Evolutionary conservation across 1,139 yeast species (phyloP), one percentile per base, ranked within the genome.

Genomic region (Scheffersomyces illinoinensis): DNA sequence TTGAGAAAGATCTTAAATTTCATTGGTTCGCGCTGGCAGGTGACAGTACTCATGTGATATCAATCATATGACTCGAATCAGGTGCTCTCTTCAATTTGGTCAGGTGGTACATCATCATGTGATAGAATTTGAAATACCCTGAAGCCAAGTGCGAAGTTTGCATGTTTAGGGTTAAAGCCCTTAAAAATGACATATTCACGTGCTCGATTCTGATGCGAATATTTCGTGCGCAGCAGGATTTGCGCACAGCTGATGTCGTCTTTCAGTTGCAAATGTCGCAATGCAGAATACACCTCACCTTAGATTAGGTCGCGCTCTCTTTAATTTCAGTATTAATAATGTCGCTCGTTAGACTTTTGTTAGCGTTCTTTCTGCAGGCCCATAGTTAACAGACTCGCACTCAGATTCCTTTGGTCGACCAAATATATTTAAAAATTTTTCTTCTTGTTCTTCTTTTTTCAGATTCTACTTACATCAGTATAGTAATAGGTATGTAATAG

Each of bases 401-500:
- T 56, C 55, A 14, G 17, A 48, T 48, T 48, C 51, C n/a, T 33
- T 33, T 33, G 43, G 51, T 26, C 24, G 51, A 24, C 21, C 51
- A 57, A 61, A 56, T 58, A 51, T 56, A 57, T 58, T 58, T 57
- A 62, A 63, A 62, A 63, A 61, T 60, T 59, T 57, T 58, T 57
- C 57, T 60, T 58, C 54, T 58, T 51, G 57, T 58, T 54, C 57
- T 60, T 57, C 61, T 61, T 58, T 54, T 58, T 56, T 58, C 54
- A 57, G 58, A 57, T 55, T 59, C 52, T 58, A 57, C 52, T 52
- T 51, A 49, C 24, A 52, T 26, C 63, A 62, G 61, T 64, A 64
- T 61, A 63, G 55, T 59, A 62, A 62, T 61, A 64, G 66, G 68
- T 65, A 65, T 63, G 68, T 65, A 57, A 46, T 26, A 47, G 52